phyloP scores from a whole-genome alignment of 345 rosid genomes.

The Rhodamnia rubescens region DNA sequence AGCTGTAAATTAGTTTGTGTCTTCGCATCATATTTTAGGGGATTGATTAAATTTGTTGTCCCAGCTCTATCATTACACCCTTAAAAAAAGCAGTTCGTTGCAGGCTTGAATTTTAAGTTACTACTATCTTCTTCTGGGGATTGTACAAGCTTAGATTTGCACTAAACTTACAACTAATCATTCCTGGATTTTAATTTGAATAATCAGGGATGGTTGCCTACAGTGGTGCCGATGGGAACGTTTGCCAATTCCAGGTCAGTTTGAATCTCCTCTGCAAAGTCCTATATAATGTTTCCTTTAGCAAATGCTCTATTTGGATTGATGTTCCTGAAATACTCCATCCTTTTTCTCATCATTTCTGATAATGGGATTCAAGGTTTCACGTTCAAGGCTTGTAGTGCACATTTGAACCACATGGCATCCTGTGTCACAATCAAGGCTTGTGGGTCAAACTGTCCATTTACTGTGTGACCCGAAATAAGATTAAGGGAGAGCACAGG shows the following conservation, averaged over 20 bases:
- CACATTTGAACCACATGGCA: not conserved
- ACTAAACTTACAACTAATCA: not conserved
- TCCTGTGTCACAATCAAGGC: not conserved
- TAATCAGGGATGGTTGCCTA: conserved; percentile 74
- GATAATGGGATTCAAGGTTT: not conserved
- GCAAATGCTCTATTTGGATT: not conserved
- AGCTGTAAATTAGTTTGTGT: not conserved
- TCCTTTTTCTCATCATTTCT: not conserved
- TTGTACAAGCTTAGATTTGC: not conserved
- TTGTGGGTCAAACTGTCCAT: not conserved
- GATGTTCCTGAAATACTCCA: not conserved
- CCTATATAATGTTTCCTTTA: not conserved
- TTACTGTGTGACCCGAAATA: not conserved
- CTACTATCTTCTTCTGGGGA: not conserved
- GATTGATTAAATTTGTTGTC: not conserved
- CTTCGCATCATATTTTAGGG: not conserved
- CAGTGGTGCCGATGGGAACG: conserved; percentile 71
- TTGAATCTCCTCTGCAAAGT: not conserved
- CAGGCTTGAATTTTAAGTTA: not conserved
- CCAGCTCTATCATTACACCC: not conserved
- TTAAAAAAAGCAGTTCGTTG: not conserved
- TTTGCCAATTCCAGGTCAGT: conserved; percentile 55
- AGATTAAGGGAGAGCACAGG: not conserved
- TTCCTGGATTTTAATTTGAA: not conserved
- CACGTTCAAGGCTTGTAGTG: not conserved